These are phyloP conservation scores for Polyrhizophydium stewartii DNA, from an alignment of 371 early-diverging fungal species.

Conservation along the genomic window DNA sequence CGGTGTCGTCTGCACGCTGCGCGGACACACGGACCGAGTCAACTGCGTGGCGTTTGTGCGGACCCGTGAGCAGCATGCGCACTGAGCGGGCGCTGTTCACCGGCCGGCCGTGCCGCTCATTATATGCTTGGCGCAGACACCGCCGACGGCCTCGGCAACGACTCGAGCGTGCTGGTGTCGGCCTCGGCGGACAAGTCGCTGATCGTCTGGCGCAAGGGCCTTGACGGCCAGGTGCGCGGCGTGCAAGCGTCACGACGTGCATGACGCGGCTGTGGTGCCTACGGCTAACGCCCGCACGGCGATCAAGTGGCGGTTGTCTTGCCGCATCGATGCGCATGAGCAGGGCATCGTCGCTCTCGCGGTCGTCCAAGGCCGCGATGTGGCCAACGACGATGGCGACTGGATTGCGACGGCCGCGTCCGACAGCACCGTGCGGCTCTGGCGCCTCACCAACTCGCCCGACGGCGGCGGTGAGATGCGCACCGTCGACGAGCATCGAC, in stretches of 20 bases:
- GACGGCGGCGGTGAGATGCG: constrained; percentile 27
- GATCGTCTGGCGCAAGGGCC: constrained; percentile 64
- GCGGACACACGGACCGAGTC: constrained; percentile 77
- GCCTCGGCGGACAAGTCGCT: constrained; percentile 80
- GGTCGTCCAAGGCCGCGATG: constrained; percentile 45
- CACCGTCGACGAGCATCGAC: not conserved
- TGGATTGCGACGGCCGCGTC: constrained; percentile 72
- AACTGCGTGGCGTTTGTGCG: constrained; percentile 73
- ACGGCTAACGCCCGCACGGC: not conserved
- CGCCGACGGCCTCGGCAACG: too few relatives aligned
- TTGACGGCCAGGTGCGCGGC: constrained; percentile 7
- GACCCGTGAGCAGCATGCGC: constrained; percentile 44
- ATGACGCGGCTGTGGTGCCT: not conserved
- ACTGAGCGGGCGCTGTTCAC: too few relatives aligned
- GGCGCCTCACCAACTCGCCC: constrained; percentile 49
- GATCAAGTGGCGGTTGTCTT: not conserved
- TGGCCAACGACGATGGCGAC: constrained; percentile 33
- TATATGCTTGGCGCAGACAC: too few relatives aligned
- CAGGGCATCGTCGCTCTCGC: constrained; percentile 44
- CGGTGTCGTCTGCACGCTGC: constrained; percentile 64
- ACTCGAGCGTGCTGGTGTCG: constrained; percentile 47
- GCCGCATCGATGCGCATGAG: not conserved
- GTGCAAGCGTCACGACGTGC: too few relatives aligned
- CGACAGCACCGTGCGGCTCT: constrained; percentile 74
- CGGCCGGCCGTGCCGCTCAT: too few relatives aligned